phyloP scores from a whole-genome alignment of 805 yeast species.

The Candida caryicola region DNA sequence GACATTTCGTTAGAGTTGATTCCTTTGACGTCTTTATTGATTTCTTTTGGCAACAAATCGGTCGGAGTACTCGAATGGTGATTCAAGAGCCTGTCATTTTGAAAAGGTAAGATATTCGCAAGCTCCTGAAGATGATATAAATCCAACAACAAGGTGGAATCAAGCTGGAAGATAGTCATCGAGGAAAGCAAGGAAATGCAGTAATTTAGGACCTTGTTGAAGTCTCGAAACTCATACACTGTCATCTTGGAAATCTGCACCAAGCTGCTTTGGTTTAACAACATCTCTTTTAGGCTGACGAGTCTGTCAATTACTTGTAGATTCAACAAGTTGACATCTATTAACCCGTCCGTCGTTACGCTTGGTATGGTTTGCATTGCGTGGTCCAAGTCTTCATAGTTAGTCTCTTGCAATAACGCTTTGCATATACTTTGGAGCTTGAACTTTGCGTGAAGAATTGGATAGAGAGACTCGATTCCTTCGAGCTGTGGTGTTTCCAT shows the following conservation, averaged over 20 bases:
- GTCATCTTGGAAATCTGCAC: constrained; percentile 1
- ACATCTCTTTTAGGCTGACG: constrained; percentile 14
- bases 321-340: constrained; percentile 4
- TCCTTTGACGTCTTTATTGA: neutral
- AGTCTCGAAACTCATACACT: constrained; percentile 15
- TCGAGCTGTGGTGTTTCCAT: neutral
- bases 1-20: constrained; percentile 1
- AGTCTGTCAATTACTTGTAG: constrained; percentile 15
- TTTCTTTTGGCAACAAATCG: constrained; percentile 10
- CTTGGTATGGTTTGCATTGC: constrained; percentile 10
- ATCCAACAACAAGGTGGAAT: constrained; percentile 13
- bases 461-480: neutral
- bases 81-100: constrained; percentile 18
- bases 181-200: constrained; percentile 21
- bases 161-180: constrained; percentile 16
- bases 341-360: constrained; percentile 6
- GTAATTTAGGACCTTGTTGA: constrained; percentile 12
- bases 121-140: constrained; percentile 21
- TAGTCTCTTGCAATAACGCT: constrained; percentile 1
- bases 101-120: constrained; percentile 17
- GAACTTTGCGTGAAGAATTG: neutral
- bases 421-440: neutral
- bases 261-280: constrained; percentile 4
- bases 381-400: constrained; percentile 1
- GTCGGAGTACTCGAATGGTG: constrained; percentile 10